These are phyloP conservation scores for Rubus parviflorus DNA, from an alignment of 306 rosid species.

Conservation along the genomic window DNA sequence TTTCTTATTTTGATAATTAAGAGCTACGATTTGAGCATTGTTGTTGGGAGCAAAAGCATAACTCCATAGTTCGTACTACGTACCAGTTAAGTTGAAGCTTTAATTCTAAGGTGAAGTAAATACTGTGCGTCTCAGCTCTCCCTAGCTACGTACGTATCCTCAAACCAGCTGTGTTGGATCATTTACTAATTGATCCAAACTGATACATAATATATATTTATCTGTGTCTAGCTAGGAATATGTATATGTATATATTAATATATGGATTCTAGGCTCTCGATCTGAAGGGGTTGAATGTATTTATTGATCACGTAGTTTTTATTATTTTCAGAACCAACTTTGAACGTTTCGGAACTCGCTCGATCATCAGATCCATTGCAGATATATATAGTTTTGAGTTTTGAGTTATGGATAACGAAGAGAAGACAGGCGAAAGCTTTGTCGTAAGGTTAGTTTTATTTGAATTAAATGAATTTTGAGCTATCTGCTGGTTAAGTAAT, in stretches of 20 bases:
- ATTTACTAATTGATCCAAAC: too few relatives aligned
- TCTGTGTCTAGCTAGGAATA: too few relatives aligned
- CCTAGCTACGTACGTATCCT: not conserved
- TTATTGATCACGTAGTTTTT: not conserved
- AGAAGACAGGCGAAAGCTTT: not conserved
- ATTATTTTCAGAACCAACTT: not conserved
- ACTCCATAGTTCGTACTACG: not conserved
- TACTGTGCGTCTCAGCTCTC: not conserved
- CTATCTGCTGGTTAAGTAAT: too few relatives aligned
- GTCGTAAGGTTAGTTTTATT: not conserved
- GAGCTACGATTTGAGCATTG: not conserved
- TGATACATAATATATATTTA: too few relatives aligned
- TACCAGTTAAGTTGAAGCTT: not conserved
- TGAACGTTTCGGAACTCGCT: too few relatives aligned
- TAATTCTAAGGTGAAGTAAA: not conserved
- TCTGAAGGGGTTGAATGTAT: too few relatives aligned
- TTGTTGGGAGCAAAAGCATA: not conserved
- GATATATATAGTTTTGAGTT: not conserved
- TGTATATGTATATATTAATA: too few relatives aligned
- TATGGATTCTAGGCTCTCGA: too few relatives aligned
- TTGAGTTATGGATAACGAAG: not conserved
- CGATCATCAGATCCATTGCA: not conserved
- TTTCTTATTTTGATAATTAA: not conserved
- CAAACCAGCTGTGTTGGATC: not conserved
- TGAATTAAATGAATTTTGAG: too few relatives aligned